Base-by-base conservation (phyloP, 1,284 basidiomycete genomes). In the Rhodotorula sp. region DNA sequence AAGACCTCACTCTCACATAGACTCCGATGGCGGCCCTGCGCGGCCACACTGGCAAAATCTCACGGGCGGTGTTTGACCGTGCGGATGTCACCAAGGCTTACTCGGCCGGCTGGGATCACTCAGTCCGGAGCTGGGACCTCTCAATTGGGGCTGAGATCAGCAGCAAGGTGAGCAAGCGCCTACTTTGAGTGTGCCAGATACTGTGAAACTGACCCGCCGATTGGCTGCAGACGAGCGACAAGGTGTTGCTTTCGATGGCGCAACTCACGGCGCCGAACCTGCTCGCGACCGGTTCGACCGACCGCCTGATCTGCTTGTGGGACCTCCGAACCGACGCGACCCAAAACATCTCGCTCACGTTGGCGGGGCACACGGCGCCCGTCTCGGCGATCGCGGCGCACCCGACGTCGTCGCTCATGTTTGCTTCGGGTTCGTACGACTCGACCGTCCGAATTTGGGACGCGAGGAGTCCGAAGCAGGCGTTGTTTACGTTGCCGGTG, bases 361-460 rank as follows among this genome's bases (percentile, higher is more conserved):
- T 95, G 68, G n/a, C 73, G 83, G 79, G 79, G 46, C 91, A 93
- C 77, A 83, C 87, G 6, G 85, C 89, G 0, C 90, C 89, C 8
- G 91, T 93, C 0, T 89, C 90, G 0, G 87, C 88, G 67, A 80
- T 95, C 26, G 83, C 85, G 1, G 80, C 86, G 22, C 83, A 87
- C 76, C 83, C 85, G 0, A 84, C 84, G 0, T 87, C 87, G 26
- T 83, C 82, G 37, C 84, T 89, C 76, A 90, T 91, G 74, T 83
- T 94, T 26, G 84, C 90, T 14, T 90, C 87, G 1, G 93, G 91
- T 2, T 88, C 89, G 0, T 93, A 94, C 79, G 91, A 93, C 72
- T 91, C 92, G 48, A 82, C 88, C 1, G 87, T 90, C 4, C 85
- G 92, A 37, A 83, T 96, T 26, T 96, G 93, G 93, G 94, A 97